These are phyloP conservation scores for Chaetothyriales sp. DNA, from an alignment of 2,329 filamentous ascomycete species.

Conservation along the genomic window DNA sequence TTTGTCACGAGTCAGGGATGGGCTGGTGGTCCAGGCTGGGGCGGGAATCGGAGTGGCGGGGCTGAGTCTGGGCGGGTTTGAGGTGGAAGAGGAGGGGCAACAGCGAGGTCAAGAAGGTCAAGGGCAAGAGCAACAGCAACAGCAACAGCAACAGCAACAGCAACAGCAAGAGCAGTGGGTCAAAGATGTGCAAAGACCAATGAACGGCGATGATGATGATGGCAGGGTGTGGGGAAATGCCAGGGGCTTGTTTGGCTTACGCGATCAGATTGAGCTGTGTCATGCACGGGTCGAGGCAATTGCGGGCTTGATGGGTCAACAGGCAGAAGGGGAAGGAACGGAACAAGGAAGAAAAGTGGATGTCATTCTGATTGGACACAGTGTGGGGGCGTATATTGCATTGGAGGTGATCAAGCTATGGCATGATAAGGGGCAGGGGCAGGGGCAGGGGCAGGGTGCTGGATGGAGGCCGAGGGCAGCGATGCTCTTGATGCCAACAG, in stretches of 20 bases:
- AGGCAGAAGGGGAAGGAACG: constrained; percentile 6
- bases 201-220: not conserved
- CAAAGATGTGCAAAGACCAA: constrained; percentile 4
- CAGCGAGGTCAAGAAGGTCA: too few relatives aligned
- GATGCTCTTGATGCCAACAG: constrained; percentile 57
- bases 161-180: not conserved
- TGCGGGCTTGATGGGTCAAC: constrained; percentile 13
- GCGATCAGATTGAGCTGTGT: constrained; percentile 35
- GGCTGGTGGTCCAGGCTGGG: not conserved
- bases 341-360: constrained; percentile 15
- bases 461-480: constrained; percentile 32
- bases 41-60: constrained; percentile 7
- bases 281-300: constrained; percentile 29
- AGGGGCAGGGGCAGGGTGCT: constrained; percentile 8
- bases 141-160: constrained; percentile 20
- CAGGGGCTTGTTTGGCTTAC: constrained; percentile 3
- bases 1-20: constrained; percentile 23
- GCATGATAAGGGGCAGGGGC: constrained; percentile 20
- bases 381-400: constrained; percentile 56
- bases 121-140: not conserved
- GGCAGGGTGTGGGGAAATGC: not conserved
- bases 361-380: constrained; percentile 57
- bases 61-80: constrained; percentile 14
- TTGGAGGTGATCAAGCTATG: constrained; percentile 52
- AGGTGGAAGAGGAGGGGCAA: constrained; percentile 3